These are phyloP conservation scores for Malus fusca DNA, from an alignment of 306 rosid species.

Conservation along the genomic window DNA sequence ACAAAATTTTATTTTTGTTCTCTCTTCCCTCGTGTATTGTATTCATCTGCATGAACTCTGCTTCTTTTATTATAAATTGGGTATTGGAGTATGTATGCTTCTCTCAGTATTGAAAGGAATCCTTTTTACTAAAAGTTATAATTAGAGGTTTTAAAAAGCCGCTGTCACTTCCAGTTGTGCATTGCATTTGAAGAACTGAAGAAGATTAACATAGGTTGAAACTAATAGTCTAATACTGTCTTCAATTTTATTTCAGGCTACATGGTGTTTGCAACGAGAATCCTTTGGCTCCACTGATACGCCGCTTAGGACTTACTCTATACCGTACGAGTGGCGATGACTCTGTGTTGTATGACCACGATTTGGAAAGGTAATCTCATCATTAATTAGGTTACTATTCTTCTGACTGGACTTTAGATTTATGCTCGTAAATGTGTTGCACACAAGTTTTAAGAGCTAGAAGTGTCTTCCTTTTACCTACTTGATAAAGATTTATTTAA, in stretches of 20 bases:
- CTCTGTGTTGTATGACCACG: slow-evolving; percentile 90
- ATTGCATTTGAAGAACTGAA: not conserved
- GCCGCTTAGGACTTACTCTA: slow-evolving; percentile 60
- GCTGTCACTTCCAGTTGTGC: not conserved
- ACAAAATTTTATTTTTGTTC: too few species aligned
- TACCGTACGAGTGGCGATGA: slow-evolving; percentile 85
- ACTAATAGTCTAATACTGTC: not conserved
- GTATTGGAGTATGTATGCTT: not conserved
- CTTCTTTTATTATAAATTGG: not conserved
- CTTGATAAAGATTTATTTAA: not conserved
- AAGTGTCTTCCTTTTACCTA: not conserved
- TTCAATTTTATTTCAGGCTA: slow-evolving; percentile 42
- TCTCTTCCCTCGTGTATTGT: not conserved
- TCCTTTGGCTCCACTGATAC: slow-evolving; percentile 83
- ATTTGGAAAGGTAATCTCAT: slow-evolving; percentile 66
- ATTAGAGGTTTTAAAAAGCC: not conserved
- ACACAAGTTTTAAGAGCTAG: not conserved
- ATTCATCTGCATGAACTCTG: not conserved
- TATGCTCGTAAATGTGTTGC: not conserved
- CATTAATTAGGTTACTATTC: not conserved
- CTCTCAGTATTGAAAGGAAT: not conserved
- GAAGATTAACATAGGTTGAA: not conserved
- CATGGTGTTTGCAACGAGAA: slow-evolving; percentile 88
- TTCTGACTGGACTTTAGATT: not conserved
- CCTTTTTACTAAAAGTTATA: not conserved